A percentile compares a stretch with the other conserved stretches of the same genome.
Evolutionary conservation across 2,329 filamentous ascomycete species (phyloP).

Genomic region (Gnomoniopsis sp.): DNA sequence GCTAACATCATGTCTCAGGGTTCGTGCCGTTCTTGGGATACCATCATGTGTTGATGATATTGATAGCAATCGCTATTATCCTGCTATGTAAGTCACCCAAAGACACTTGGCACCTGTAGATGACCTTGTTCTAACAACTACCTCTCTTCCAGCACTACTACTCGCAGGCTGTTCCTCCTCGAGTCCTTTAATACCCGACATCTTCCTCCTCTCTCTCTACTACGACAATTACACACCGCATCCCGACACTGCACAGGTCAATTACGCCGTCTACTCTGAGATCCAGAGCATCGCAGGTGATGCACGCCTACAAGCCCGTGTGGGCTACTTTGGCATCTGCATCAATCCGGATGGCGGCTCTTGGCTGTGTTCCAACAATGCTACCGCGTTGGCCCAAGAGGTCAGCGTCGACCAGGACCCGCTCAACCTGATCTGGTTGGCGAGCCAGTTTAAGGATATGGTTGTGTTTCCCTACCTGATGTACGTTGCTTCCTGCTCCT

Average conservation of each 20-base stretch:
- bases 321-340: constrained; percentile 98
- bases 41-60: constrained; percentile 92
- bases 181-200: constrained; percentile 88
- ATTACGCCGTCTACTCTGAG: constrained; percentile 80
- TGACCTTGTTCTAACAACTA: constrained; percentile 6
- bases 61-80: constrained; percentile 92
- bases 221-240: constrained; percentile 82
- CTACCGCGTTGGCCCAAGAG: constrained; percentile 85
- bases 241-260: constrained; percentile 83
- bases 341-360: constrained; percentile 85
- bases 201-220: constrained; percentile 98
- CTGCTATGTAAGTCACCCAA: constrained; percentile 82
- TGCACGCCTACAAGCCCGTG: constrained; percentile 81
- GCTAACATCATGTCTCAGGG: constrained; percentile 36
- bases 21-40: constrained; percentile 68
- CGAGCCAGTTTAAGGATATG: constrained; percentile 95
- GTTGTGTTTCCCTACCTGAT: constrained; percentile 97
- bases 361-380: constrained; percentile 97
- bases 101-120: no score
- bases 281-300: constrained; percentile 87
- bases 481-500: constrained; percentile 47
- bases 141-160: constrained; percentile 64
- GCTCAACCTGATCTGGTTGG: constrained; percentile 94
- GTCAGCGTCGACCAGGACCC: constrained; percentile 90
- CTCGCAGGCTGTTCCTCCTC: constrained; percentile 96